Base-by-base conservation (phyloP, 345 rosid genomes). In the Salix caprea region DNA sequence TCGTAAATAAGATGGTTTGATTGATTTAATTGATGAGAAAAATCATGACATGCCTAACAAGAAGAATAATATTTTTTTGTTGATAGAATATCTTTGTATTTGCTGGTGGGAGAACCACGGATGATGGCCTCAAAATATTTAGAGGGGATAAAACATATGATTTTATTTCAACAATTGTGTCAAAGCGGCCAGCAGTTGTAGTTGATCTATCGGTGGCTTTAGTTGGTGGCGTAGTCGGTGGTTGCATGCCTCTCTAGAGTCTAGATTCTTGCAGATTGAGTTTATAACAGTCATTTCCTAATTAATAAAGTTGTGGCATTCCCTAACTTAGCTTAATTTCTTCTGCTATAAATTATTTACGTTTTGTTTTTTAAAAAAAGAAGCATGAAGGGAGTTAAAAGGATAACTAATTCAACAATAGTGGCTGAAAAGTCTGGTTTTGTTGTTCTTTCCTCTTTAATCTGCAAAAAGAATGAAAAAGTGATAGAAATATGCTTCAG, bases 351-450 rank as follows among this genome's bases (percentile, higher is more conserved):
- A 52, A 52, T 19, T 6, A 52, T 44, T 12, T 8, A 30, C 32
- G 32, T 30, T 30, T 44, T 44, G 0, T 42, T 37, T 11, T 50
- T 26, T 46, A 58, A 30, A 30, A 30, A 32, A 32, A 34, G 0
- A 34, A 4, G 65, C 42, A 60, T 58, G 75, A 54, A 23, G 3
- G 40, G 69, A 7, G 3, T n/a, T 16, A 16, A 61, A 32, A 77
- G 9, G 10, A 54, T 7, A 2, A 1, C 60, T 54, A 19, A 54
- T 44, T 70, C 74, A 71, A 77, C 34, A 30, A 70, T 71, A 24
- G 80, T 62, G 80, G 75, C 75, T 46, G 75, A 70, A 44, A 70
- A 70, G 70, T 60, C 58, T 3, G 36, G 65, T 14, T 32, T 18
- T 52, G 48, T 36, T 28, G 7, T 19, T 23, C 15, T 50, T 14